These are phyloP conservation scores for Austroboletus eburneus DNA, from an alignment of 768 basidiomycete species.

Conservation along the genomic window DNA sequence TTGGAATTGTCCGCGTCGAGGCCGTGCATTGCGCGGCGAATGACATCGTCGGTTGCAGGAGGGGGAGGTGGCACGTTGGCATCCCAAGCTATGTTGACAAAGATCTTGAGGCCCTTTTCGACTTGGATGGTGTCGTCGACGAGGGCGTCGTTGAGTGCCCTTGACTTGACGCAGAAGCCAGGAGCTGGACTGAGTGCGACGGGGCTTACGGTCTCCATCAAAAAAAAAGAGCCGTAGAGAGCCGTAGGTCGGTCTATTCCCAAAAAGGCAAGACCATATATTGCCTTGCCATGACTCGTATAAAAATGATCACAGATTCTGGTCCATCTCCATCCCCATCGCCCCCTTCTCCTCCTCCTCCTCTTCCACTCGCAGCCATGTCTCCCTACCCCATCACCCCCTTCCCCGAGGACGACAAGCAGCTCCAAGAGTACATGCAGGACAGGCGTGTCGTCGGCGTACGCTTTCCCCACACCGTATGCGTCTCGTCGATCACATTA, in stretches of 20 bases:
- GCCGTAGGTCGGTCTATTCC: conserved; percentile 1
- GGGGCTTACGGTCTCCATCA: conserved; percentile 17
- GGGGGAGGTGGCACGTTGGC: conserved; percentile 65
- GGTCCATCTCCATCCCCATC: not conserved
- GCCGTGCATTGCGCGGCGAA: conserved; percentile 55
- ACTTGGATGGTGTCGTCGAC: conserved; percentile 22
- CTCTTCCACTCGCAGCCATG: conserved; percentile 6
- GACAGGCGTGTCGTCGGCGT: conserved; percentile 80
- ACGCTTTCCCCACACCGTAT: conserved; percentile 22
- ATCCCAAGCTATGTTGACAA: conserved; percentile 75
- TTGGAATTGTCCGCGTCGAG: conserved; percentile 39
- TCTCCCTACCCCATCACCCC: conserved; percentile 49
- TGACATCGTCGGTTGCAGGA: conserved; percentile 50
- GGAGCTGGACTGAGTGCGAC: conserved; percentile 52
- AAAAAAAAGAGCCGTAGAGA: conserved; percentile 1
- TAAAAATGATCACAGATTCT: conserved; percentile 26
- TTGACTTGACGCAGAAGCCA: conserved; percentile 70
- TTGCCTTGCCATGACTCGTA: conserved; percentile 7
- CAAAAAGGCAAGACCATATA: conserved; percentile 1
- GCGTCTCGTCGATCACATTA: not conserved
- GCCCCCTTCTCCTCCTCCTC: not conserved
- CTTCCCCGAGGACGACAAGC: conserved; percentile 58
- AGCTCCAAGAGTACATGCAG: conserved; percentile 70
- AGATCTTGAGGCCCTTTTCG: conserved; percentile 55
- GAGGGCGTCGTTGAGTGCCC: conserved; percentile 38